Conservation (phyloP, 257 asterid genomes). For the Solanum phureja region DNA sequence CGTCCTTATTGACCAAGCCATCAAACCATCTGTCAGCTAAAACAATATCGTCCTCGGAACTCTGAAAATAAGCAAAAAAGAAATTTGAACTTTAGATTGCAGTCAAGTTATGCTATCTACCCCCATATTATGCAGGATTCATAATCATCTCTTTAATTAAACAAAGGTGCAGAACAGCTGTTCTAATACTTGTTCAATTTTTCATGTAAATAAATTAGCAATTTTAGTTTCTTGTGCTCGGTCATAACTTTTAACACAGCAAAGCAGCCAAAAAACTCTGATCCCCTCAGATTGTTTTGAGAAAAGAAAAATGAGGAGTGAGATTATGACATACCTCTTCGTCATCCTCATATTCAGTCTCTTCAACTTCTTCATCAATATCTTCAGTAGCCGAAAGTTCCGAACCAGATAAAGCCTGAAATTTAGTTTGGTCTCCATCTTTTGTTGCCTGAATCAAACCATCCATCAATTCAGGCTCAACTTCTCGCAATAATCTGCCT, state of each 20-base stretch:
- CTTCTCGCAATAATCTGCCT: conserved; percentile 63
- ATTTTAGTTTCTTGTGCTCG: background rate
- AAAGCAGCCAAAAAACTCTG: background rate
- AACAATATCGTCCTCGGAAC: conserved; percentile 13
- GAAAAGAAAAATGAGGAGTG: background rate
- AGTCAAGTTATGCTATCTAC: background rate
- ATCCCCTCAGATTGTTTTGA: background rate
- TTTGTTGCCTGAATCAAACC: conserved; percentile 61
- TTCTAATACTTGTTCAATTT: background rate
- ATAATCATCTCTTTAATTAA: background rate
- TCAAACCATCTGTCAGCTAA: conserved; percentile 61
- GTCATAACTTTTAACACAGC: background rate
- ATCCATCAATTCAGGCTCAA: conserved; percentile 66
- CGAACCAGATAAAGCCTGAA: conserved; percentile 38
- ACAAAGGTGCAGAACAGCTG: background rate
- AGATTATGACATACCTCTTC: conserved; percentile 20
- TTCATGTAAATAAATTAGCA: background rate
- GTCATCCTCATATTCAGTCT: conserved; percentile 26
- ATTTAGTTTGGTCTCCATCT: conserved; percentile 58
- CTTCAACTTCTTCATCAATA: conserved; percentile 29
- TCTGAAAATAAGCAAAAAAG: conserved; percentile 29
- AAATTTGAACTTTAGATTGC: background rate
- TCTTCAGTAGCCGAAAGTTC: conserved; percentile 19
- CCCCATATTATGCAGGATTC: background rate
- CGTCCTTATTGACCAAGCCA: conserved; percentile 63